Evolutionary conservation across 2,329 filamentous ascomycete species (phyloP).

Genomic region (Seiridium unicorne): DNA sequence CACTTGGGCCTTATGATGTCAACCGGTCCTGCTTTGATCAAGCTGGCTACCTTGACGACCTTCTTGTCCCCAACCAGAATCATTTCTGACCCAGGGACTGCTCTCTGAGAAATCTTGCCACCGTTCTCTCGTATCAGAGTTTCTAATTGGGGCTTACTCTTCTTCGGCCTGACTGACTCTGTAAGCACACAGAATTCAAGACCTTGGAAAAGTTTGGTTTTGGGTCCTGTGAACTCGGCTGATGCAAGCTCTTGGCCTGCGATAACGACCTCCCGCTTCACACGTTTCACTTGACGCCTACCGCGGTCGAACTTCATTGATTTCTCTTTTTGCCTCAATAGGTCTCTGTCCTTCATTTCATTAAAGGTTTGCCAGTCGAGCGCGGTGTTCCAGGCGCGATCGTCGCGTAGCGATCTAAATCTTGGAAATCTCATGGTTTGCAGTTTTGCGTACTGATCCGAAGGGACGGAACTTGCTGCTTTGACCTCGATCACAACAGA

Average conservation of each 20-base stretch:
- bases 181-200: constrained; percentile 82
- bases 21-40: constrained; percentile 69
- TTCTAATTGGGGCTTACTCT: constrained; percentile 77
- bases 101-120: constrained; percentile 74
- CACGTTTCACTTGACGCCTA: constrained; percentile 53
- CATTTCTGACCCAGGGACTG: constrained; percentile 59
- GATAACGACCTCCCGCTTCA: constrained; percentile 69
- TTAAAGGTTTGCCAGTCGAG: constrained; percentile 77
- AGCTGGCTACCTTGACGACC: constrained; percentile 76
- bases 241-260: constrained; percentile 62
- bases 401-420: constrained; percentile 77
- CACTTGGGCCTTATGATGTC: constrained; percentile 79
- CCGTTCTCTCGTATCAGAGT: constrained; percentile 79
- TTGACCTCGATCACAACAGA: constrained; percentile 88
- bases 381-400: constrained; percentile 80
- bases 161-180: constrained; percentile 71
- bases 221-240: constrained; percentile 50
- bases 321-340: constrained; percentile 71
- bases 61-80: constrained; percentile 78
- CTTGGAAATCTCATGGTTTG: constrained; percentile 87
- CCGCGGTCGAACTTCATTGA: constrained; percentile 73
- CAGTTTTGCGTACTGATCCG: constrained; percentile 74
- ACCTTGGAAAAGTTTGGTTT: constrained; percentile 68
- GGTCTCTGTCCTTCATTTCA: constrained; percentile 65
- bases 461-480: constrained; percentile 72